A percentile compares a stretch with the other conserved stretches of the same genome.
phyloP scores from a whole-genome alignment of 2,329 filamentous ascomycete genomes.

The Scytalidium lignicola region DNA sequence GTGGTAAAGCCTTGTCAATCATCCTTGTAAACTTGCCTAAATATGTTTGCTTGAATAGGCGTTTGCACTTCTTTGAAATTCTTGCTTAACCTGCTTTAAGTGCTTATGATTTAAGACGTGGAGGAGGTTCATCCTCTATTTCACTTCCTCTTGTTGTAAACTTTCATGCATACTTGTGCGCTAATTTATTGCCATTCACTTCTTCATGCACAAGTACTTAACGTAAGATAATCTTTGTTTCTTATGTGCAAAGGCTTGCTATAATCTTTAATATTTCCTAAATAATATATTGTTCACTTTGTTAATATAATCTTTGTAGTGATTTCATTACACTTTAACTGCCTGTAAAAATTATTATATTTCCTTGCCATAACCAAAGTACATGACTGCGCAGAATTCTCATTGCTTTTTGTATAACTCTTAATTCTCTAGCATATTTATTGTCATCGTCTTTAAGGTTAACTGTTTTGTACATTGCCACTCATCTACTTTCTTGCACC shows the following conservation, averaged over 20 bases:
- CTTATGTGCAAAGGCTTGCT: background rate
- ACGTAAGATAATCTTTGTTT: background rate
- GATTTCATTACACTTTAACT: slow-evolving; percentile 1
- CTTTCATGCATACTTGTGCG: background rate
- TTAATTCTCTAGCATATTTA: no score
- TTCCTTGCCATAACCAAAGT: no score
- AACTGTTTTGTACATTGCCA: no score
- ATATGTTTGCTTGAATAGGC: background rate
- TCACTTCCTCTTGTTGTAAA: background rate
- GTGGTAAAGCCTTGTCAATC: slow-evolving; percentile 1
- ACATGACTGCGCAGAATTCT: no score
- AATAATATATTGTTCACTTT: slow-evolving; percentile 1
- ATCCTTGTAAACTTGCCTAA: background rate
- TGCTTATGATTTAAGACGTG: slow-evolving; percentile 1
- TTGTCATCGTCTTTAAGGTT: no score
- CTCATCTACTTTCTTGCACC: no score
- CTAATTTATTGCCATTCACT: background rate
- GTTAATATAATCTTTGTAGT: background rate
- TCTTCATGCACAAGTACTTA: background rate
- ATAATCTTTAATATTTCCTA: slow-evolving; percentile 1
- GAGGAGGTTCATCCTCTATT: background rate
- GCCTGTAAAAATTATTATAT: no score
- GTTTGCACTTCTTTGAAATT: background rate
- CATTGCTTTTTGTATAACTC: no score
- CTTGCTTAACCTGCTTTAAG: background rate